Percentiles rank a stretch among this genome's conserved stretches.
Evolutionary conservation across 257 asterid genomes (phyloP).

Genomic region (Fraxinus quadrangulata): DNA sequence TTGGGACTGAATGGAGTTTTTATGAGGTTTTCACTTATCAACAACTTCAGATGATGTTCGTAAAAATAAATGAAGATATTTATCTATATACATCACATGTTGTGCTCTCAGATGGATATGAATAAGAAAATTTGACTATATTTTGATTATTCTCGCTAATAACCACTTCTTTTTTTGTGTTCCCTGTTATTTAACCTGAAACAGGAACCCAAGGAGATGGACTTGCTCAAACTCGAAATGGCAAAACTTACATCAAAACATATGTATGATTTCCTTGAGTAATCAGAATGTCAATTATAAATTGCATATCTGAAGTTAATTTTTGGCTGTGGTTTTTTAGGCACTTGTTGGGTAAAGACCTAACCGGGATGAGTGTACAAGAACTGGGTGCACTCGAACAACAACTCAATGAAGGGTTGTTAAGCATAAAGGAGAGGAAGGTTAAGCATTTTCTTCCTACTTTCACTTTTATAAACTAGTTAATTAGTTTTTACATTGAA

Average conservation of each 20-base stretch:
- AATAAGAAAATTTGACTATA: not conserved
- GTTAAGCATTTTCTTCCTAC: slow-evolving; percentile 27
- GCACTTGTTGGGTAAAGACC: slow-evolving; percentile 68
- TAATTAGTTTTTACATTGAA: slow-evolving; percentile 1
- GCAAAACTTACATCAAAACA: slow-evolving; percentile 52
- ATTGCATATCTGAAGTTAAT: not conserved
- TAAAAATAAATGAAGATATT: not conserved
- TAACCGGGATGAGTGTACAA: slow-evolving; percentile 49
- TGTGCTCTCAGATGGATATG: not conserved
- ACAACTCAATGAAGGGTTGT: slow-evolving; percentile 61
- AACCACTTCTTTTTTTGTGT: not conserved
- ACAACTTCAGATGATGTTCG: not conserved
- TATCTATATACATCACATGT: not conserved
- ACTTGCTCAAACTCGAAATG: slow-evolving; percentile 57
- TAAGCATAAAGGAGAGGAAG: slow-evolving; percentile 66
- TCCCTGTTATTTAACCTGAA: slow-evolving; percentile 28
- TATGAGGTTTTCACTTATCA: not conserved
- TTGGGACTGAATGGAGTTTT: not conserved
- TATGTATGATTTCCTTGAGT: slow-evolving; percentile 40
- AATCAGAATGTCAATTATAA: slow-evolving; percentile 4
- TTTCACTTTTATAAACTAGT: not conserved
- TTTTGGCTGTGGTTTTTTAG: slow-evolving; percentile 34
- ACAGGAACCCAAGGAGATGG: slow-evolving; percentile 50
- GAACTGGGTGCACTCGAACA: slow-evolving; percentile 58
- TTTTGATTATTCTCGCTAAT: not conserved